phyloP scores from a whole-genome alignment of 441 rosid genomes.

The Adansonia grandidieri region DNA sequence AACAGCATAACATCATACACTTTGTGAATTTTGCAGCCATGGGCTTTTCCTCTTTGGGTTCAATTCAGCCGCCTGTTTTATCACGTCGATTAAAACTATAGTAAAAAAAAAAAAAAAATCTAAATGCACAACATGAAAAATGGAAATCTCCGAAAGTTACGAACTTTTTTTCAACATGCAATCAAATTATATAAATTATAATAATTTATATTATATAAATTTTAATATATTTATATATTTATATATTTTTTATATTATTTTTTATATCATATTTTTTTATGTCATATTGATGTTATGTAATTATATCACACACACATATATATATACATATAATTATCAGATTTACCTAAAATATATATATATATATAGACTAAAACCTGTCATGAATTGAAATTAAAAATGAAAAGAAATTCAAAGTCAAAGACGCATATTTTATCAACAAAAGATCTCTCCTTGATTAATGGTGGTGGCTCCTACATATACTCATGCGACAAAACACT shows the following conservation, averaged over 20 bases:
- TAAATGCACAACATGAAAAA: not conserved
- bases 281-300: too few species aligned
- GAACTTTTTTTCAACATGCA: not conserved
- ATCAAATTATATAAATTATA: too few species aligned
- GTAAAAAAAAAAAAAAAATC: not conserved
- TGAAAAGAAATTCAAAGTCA: not conserved
- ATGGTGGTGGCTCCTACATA: not conserved
- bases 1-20: conserved; percentile 50
- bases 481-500: not conserved
- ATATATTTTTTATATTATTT: too few species aligned
- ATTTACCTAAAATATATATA: too few species aligned
- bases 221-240: too few species aligned
- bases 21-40: conserved; percentile 54
- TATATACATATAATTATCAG: too few species aligned
- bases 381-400: not conserved
- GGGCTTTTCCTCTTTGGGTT: not conserved
- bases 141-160: not conserved
- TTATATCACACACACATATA: too few species aligned
- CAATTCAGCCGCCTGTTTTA: not conserved
- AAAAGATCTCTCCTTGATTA: not conserved
- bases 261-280: too few species aligned
- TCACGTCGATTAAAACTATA: not conserved
- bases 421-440: not conserved
- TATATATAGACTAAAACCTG: not conserved
- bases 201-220: too few species aligned